A percentile compares a stretch with the other conserved stretches of the same genome.
phyloP scores from a whole-genome alignment of 768 basidiomycete species.

The Cantharellus anzutake region DNA sequence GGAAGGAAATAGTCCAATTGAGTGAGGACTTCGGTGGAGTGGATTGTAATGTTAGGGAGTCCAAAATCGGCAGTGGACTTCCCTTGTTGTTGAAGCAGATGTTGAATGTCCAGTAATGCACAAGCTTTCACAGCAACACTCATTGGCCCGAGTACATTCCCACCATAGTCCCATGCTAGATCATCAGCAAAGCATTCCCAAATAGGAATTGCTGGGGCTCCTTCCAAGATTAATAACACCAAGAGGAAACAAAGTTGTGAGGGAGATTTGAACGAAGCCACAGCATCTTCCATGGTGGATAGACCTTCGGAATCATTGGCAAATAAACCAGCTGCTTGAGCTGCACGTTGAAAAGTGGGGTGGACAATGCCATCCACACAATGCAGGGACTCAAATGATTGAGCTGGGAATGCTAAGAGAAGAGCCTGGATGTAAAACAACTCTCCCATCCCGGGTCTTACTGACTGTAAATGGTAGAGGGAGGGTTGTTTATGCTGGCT shows the following conservation, averaged over 20 bases:
- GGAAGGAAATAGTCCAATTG: not conserved
- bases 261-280: conserved; percentile 17
- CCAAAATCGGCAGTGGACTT: not conserved
- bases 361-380: conserved; percentile 10
- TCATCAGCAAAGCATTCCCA: not conserved
- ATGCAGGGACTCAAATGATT: conserved; percentile 13
- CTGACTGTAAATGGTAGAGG: conserved; percentile 1
- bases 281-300: conserved; percentile 21
- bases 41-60: not conserved
- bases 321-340: conserved; percentile 12
- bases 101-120: not conserved
- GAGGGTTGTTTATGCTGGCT: not conserved
- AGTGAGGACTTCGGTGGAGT: not conserved
- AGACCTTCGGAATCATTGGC: conserved; percentile 13
- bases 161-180: not conserved
- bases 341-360: conserved; percentile 14
- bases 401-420: conserved; percentile 8
- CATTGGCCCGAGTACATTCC: not conserved
- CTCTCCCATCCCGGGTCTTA: conserved; percentile 17
- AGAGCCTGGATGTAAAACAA: conserved; percentile 19
- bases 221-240: conserved; percentile 12
- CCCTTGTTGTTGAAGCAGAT: not conserved
- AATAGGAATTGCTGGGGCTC: not conserved
- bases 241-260: conserved; percentile 23
- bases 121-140: not conserved